phyloP scores from a whole-genome alignment of 768 basidiomycete species.

The Leccinum olivaceopallidum region DNA sequence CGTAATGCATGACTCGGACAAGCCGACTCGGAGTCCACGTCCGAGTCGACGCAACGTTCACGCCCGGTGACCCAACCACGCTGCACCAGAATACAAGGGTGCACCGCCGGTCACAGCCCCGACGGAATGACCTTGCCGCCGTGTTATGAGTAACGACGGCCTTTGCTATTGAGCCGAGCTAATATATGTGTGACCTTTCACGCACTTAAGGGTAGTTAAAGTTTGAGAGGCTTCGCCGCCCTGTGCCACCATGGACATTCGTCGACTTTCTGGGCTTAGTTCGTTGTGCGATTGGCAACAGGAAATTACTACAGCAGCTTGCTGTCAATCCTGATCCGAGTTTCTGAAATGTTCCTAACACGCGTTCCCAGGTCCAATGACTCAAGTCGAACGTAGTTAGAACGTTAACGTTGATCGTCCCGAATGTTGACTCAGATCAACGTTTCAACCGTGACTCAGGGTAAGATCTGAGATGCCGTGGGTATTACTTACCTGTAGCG shows the following conservation, averaged over 20 bases:
- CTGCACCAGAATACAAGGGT: conserved; percentile 6
- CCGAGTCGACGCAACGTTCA: too few relatives aligned
- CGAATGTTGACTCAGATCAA: too few relatives aligned
- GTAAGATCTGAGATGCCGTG: too few relatives aligned
- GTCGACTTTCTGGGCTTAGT: neutral
- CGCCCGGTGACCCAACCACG: too few relatives aligned
- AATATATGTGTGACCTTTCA: neutral
- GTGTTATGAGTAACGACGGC: neutral
- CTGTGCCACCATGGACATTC: neutral
- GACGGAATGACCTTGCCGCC: neutral
- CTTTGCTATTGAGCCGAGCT: conserved; percentile 1
- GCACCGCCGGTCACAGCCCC: conserved; percentile 25
- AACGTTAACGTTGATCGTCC: neutral
- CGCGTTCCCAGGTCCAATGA: neutral
- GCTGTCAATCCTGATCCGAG: conserved; percentile 1
- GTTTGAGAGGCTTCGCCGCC: neutral
- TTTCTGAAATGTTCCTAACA: neutral
- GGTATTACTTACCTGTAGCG: too few relatives aligned
- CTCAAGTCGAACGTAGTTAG: neutral
- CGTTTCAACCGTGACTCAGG: too few relatives aligned
- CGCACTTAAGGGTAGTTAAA: neutral
- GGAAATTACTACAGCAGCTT: conserved; percentile 1
- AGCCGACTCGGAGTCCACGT: neutral
- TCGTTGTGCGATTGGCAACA: neutral
- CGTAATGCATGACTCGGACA: neutral